phyloP scores from a whole-genome alignment of 192 early-diverging fungal species.

The Umbelopsis ramanniana region DNA sequence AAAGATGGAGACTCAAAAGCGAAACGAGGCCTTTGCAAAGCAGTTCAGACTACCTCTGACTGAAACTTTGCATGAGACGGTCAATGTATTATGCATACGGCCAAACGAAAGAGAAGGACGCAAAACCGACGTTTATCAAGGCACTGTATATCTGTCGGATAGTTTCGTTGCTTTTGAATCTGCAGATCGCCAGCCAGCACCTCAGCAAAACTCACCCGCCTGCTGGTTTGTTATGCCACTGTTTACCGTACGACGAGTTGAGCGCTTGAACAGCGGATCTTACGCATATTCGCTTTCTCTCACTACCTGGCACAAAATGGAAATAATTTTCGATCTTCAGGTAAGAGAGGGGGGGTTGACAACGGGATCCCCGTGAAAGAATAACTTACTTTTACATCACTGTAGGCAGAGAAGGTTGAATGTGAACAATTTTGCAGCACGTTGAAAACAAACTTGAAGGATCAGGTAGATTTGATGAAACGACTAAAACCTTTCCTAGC shows the following conservation, averaged over 20 bases:
- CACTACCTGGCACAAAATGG: slow-evolving; percentile 37
- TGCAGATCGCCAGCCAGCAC: slow-evolving; percentile 53
- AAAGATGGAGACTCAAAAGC: slow-evolving; percentile 74
- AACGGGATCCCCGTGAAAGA: not conserved
- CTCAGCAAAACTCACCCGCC: slow-evolving; percentile 46
- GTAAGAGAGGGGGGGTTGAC: too few relatives aligned
- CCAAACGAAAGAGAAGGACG: not conserved
- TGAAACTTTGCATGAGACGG: slow-evolving; percentile 75
- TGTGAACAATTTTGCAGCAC: slow-evolving; percentile 85
- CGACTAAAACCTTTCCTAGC: slow-evolving; percentile 77
- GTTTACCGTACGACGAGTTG: slow-evolving; percentile 80
- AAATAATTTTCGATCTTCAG: slow-evolving; percentile 38
- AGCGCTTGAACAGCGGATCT: slow-evolving; percentile 63
- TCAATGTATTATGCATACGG: slow-evolving; percentile 57
- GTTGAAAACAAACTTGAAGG: slow-evolving; percentile 72
- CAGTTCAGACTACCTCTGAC: slow-evolving; percentile 81
- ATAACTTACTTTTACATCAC: not conserved
- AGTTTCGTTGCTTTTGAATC: slow-evolving; percentile 79
- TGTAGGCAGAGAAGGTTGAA: slow-evolving; percentile 30
- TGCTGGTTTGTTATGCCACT: slow-evolving; percentile 77
- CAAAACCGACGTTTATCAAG: slow-evolving; percentile 49
- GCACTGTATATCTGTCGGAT: slow-evolving; percentile 74
- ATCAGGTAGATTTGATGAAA: slow-evolving; percentile 81
- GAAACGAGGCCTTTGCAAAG: slow-evolving; percentile 77
- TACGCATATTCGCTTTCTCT: slow-evolving; percentile 29